Conservation (phyloP, 306 rosid genomes). For the Lablab purpureus region DNA sequence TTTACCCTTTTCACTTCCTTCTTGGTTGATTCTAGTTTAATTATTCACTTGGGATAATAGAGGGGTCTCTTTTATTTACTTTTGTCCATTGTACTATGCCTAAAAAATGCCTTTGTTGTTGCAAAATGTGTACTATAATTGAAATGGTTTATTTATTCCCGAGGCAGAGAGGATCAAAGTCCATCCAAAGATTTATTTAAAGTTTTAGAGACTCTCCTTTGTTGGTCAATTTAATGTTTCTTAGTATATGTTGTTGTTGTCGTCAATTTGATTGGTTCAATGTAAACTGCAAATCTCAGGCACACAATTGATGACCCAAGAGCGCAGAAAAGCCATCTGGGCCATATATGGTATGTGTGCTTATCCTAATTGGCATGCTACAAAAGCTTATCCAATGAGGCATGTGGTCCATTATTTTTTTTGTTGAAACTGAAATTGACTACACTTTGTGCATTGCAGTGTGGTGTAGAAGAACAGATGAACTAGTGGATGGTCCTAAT, state of each 20-base stretch:
- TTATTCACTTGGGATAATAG: conserved; percentile 12
- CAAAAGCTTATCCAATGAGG: neutral
- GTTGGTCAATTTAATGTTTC: neutral
- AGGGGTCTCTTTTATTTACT: neutral
- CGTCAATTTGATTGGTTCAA: conserved; percentile 9
- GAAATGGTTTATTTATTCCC: neutral
- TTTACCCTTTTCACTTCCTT: neutral
- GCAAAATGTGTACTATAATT: neutral
- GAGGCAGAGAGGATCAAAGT: neutral
- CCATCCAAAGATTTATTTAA: neutral
- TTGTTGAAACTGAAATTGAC: neutral
- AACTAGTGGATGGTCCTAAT: conserved; percentile 95
- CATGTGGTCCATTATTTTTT: conserved; percentile 21
- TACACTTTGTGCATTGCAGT: conserved; percentile 57
- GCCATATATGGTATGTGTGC: conserved; percentile 82
- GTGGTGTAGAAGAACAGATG: conserved; percentile 99
- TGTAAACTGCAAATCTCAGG: conserved; percentile 58
- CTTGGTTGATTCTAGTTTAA: conserved; percentile 29
- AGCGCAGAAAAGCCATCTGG: conserved; percentile 88
- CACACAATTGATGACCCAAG: conserved; percentile 91
- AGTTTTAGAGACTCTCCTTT: neutral
- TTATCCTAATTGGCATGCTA: neutral
- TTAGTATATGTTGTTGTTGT: neutral
- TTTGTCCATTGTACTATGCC: neutral
- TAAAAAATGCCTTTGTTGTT: neutral